These are phyloP conservation scores for Mucor circinelloides DNA, from an alignment of 371 early-diverging fungal genomes.

Conservation along the genomic window DNA sequence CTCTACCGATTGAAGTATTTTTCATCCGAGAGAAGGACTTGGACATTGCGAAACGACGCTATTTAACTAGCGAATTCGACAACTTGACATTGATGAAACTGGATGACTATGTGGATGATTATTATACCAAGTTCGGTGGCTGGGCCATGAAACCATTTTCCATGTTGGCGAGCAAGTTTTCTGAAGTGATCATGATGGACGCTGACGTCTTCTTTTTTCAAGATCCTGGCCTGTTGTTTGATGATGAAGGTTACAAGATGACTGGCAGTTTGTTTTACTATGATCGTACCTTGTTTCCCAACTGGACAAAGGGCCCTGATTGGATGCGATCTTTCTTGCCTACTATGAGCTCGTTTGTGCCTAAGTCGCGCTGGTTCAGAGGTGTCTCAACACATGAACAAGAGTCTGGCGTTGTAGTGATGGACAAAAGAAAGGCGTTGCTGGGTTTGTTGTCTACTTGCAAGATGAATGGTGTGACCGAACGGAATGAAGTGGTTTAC, in stretches of 20 bases:
- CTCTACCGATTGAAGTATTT: slow-evolving; percentile 71
- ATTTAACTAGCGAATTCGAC: slow-evolving; percentile 39
- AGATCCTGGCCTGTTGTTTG: slow-evolving; percentile 53
- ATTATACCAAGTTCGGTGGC: slow-evolving; percentile 42
- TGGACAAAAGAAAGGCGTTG: slow-evolving; percentile 57
- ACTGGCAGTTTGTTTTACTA: slow-evolving; percentile 60
- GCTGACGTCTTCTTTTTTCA: slow-evolving; percentile 70
- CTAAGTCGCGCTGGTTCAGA: slow-evolving; percentile 32
- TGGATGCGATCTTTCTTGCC: slow-evolving; percentile 41
- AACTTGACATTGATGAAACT: slow-evolving; percentile 50
- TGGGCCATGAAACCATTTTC: slow-evolving; percentile 66
- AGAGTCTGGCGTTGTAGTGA: slow-evolving; percentile 67
- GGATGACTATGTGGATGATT: slow-evolving; percentile 35
- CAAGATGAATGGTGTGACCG: slow-evolving; percentile 53
- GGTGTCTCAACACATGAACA: slow-evolving; percentile 43
- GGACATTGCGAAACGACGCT: slow-evolving; percentile 28
- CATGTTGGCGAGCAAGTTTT: slow-evolving; percentile 60
- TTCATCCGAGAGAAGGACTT: slow-evolving; percentile 62
- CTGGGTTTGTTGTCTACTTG: slow-evolving; percentile 59
- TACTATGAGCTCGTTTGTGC: slow-evolving; percentile 26
- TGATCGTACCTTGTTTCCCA: slow-evolving; percentile 51
- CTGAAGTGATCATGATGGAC: slow-evolving; percentile 64
- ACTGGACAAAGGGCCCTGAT: slow-evolving; percentile 28
- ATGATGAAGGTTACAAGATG: slow-evolving; percentile 42
- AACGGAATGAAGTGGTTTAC: slow-evolving; percentile 44